Evolutionary conservation across 2,329 filamentous ascomycete species (phyloP).

Genomic region (Fusarium sp.): DNA sequence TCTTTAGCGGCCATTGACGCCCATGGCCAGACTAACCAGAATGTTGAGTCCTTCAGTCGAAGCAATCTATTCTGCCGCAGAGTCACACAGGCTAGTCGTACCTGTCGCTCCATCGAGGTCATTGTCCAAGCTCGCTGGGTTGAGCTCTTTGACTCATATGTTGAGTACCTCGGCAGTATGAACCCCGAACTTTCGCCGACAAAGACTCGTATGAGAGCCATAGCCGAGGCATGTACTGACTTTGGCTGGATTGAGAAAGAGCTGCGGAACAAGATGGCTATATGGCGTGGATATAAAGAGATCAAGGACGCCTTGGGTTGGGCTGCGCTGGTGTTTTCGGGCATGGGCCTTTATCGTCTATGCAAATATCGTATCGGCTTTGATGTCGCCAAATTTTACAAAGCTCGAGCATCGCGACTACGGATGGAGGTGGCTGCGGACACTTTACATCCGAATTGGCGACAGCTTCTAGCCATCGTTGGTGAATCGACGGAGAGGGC

Average conservation of each 20-base stretch:
- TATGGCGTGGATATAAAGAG: conserved; percentile 12
- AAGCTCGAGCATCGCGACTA: background rate
- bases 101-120: conserved; percentile 2
- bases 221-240: conserved; percentile 3
- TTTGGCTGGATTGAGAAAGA: conserved; percentile 9
- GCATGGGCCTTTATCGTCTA: conserved; percentile 5
- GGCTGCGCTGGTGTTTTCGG: conserved; percentile 3
- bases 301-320: conserved; percentile 7
- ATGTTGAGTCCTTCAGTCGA: conserved; percentile 1
- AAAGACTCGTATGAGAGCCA: conserved; percentile 3
- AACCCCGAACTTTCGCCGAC: background rate
- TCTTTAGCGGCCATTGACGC: background rate
- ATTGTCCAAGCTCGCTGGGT: conserved; percentile 10
- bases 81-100: conserved; percentile 4
- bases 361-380: conserved; percentile 9
- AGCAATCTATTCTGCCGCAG: background rate
- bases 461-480: background rate
- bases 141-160: conserved; percentile 8
- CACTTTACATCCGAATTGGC: conserved; percentile 3
- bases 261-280: conserved; percentile 8
- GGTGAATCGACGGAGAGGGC: background rate
- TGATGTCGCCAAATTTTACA: background rate
- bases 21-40: background rate
- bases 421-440: conserved; percentile 9
- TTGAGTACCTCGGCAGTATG: background rate